Base-by-base conservation (phyloP, 139 green algal species). In the Diplosphaera chodatii region DNA sequence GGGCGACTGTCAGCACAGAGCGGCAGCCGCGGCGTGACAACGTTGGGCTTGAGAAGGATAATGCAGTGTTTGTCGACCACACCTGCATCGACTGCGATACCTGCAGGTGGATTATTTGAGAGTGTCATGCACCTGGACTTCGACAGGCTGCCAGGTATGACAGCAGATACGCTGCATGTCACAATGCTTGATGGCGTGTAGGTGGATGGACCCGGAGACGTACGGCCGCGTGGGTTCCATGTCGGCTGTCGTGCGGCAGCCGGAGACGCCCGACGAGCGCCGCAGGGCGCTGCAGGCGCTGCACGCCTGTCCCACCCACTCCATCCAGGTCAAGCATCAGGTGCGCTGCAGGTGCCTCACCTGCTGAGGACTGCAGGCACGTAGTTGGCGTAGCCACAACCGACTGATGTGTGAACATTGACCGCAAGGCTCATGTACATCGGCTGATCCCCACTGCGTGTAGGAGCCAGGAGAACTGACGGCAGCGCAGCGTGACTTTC, bases 81-180 rank as follows among this genome's bases (percentile, higher is more conserved):
- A 92, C 86, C 0, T 93, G 88, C 74, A 93, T 93, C 41, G 84
- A 92, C 70, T 93, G 87, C 73, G 87, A 92, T 64, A 92, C 85
- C 37, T 48, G 37, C 37, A 48, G 37, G 37, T 94, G n/a, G n/a
- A n/a, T n/a, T n/a, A n/a, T n/a, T n/a, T n/a, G n/a, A n/a, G n/a
- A n/a, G n/a, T n/a, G n/a, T n/a, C n/a, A n/a, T n/a, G n/a, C n/a
- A n/a, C n/a, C n/a, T n/a, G n/a, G n/a, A n/a, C n/a, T n/a, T n/a
- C n/a, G n/a, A n/a, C n/a, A n/a, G n/a, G n/a, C n/a, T n/a, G n/a
- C n/a, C n/a, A n/a, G n/a, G n/a, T n/a, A n/a, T n/a, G n/a, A n/a
- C n/a, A n/a, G n/a, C n/a, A n/a, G n/a, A n/a, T n/a, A n/a, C n/a
- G n/a, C n/a, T n/a, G n/a, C n/a, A n/a, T n/a, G n/a, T n/a, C n/a